Conservation (phyloP, 176 grass and related monocot genomes). For the Urochloa ruziziensis region DNA sequence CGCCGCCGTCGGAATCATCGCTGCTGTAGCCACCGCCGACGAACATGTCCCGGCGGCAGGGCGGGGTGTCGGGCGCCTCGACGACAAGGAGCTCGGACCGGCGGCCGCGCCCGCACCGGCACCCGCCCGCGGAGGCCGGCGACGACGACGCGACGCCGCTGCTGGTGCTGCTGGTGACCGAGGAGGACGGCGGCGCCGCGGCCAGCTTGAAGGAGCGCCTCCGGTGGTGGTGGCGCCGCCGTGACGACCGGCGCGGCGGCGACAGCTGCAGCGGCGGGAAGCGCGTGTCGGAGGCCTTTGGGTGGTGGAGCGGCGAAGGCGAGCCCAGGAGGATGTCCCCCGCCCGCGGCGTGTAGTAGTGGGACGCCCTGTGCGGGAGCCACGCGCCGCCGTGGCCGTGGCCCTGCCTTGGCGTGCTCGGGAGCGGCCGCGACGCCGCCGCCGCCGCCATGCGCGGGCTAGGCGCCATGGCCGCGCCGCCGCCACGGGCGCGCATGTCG, state of each 20-base stretch:
- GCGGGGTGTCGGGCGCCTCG: constrained; percentile 38
- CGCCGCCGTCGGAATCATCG: neutral
- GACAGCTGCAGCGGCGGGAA: constrained; percentile 61
- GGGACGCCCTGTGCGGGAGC: constrained; percentile 63
- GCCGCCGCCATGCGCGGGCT: neutral
- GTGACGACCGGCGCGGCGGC: constrained; percentile 55
- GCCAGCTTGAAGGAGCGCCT: constrained; percentile 41
- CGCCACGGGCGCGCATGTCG: constrained; percentile 51
- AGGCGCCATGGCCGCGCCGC: neutral
- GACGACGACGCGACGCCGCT: constrained; percentile 44
- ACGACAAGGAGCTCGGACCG: neutral
- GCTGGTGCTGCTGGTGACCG: constrained; percentile 36
- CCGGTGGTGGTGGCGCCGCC: constrained; percentile 31
- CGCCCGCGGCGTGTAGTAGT: constrained; percentile 74
- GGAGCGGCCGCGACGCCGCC: neutral
- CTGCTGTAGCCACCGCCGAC: constrained; percentile 38
- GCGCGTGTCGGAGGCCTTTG: constrained; percentile 38
- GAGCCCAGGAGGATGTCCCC: constrained; percentile 32
- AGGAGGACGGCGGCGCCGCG: neutral
- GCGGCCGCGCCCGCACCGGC: constrained; percentile 28
- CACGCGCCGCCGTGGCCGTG: neutral
- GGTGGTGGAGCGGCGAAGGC: constrained; percentile 31
- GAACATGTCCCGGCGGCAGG: constrained; percentile 39
- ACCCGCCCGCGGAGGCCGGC: constrained; percentile 33
- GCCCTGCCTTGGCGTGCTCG: constrained; percentile 25